These are phyloP conservation scores for Aspergillus sclerotiicarbonarius DNA, from an alignment of 495 filamentous ascomycete species.

Conservation along the genomic window DNA sequence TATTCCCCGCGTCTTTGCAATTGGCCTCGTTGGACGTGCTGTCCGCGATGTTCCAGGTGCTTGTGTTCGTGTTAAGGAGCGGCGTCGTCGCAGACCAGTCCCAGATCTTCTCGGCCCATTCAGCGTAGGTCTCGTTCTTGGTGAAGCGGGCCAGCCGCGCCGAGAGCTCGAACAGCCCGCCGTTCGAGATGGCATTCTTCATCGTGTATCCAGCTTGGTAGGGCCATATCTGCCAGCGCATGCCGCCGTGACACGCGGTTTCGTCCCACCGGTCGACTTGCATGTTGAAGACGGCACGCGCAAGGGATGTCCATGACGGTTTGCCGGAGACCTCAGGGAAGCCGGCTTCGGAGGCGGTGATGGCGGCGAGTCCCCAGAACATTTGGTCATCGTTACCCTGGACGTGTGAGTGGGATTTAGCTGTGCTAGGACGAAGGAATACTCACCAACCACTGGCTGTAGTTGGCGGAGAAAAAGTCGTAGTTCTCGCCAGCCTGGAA, in stretches of 20 bases:
- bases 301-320: constrained; percentile 66
- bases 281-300: constrained; percentile 70
- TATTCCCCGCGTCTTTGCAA: constrained; percentile 55
- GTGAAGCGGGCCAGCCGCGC: constrained; percentile 65
- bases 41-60: constrained; percentile 56
- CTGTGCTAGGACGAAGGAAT: not conserved
- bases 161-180: constrained; percentile 61
- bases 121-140: constrained; percentile 57
- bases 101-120: constrained; percentile 63
- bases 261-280: constrained; percentile 52
- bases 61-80: constrained; percentile 45
- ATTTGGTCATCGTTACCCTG: constrained; percentile 53
- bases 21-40: constrained; percentile 45
- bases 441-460: constrained; percentile 30
- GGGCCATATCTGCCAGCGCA: constrained; percentile 52
- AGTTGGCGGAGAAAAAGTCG: constrained; percentile 40
- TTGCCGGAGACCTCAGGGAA: constrained; percentile 43
- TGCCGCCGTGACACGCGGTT: constrained; percentile 41
- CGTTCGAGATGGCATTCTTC: constrained; percentile 66
- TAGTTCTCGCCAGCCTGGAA: constrained; percentile 41
- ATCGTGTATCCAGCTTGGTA: constrained; percentile 53
- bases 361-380: constrained; percentile 52
- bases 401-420: not conserved
- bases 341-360: constrained; percentile 48
- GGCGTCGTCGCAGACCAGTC: constrained; percentile 56